Conservation (phyloP, 306 rosid species). For the Medicago ruthenica region DNA sequence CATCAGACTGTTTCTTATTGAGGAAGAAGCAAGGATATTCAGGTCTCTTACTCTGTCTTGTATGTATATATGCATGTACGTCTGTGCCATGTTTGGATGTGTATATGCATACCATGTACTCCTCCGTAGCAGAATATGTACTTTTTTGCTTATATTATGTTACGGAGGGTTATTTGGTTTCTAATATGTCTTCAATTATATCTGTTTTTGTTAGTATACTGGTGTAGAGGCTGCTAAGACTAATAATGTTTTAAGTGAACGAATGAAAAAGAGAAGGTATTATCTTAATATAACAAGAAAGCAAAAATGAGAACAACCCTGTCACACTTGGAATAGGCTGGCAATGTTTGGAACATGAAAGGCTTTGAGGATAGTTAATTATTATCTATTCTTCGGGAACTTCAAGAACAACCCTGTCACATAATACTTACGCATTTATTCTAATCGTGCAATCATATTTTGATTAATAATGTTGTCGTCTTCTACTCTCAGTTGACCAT, state of each 20-base stretch:
- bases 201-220: neutral
- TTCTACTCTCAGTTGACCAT: conserved; percentile 14
- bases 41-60: conserved; percentile 47
- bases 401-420: too few species aligned
- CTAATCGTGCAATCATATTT: conserved; percentile 18
- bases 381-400: conserved; percentile 13
- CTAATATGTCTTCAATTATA: conserved; percentile 16
- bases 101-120: conserved; percentile 4
- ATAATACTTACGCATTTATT: neutral
- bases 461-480: conserved; percentile 19
- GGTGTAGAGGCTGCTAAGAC: neutral
- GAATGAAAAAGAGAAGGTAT: neutral
- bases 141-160: too few species aligned
- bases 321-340: too few species aligned
- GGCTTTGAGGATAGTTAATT: neutral
- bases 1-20: conserved; percentile 41
- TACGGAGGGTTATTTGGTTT: neutral
- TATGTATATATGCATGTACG: neutral
- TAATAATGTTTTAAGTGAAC: neutral
- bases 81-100: conserved; percentile 4
- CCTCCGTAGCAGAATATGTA: too few species aligned
- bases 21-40: conserved; percentile 43
- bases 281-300: neutral
- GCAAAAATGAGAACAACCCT: too few species aligned
- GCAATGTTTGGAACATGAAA: neutral